Percentiles rank a stretch among this genome's conserved stretches.
These are phyloP conservation scores for Fusarium graminum DNA, from an alignment of 2,329 filamentous ascomycete species.

Conservation along the genomic window DNA sequence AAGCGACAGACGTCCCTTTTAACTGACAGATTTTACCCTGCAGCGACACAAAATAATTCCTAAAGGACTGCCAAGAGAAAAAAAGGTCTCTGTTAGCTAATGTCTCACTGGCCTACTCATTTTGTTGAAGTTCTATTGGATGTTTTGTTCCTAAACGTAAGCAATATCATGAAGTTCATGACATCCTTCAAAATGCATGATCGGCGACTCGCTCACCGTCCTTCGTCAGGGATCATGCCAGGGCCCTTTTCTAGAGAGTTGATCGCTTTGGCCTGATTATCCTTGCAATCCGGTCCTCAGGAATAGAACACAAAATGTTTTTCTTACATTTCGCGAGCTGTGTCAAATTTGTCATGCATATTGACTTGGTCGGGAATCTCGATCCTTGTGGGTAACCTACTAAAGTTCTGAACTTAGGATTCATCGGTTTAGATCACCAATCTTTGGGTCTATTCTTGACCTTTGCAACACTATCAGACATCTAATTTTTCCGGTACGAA, in stretches of 20 bases:
- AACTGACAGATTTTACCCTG: not conserved
- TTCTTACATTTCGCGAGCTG: not conserved
- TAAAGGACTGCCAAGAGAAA: conserved; percentile 16
- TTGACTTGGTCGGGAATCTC: not conserved
- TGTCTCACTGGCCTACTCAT: conserved; percentile 15
- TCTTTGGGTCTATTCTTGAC: too few relatives aligned
- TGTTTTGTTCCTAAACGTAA: conserved; percentile 33
- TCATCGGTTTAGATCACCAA: too few relatives aligned
- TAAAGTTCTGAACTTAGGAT: too few relatives aligned
- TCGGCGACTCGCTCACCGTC: conserved; percentile 30
- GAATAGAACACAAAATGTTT: not conserved
- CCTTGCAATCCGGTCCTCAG: not conserved
- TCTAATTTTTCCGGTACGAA: too few relatives aligned
- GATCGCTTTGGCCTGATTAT: not conserved
- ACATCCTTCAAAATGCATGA: conserved; percentile 42
- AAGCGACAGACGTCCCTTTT: conserved; percentile 6
- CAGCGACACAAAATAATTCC: not conserved
- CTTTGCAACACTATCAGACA: too few relatives aligned
- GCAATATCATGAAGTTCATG: conserved; percentile 37
- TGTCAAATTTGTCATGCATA: not conserved
- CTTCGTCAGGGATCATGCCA: conserved; percentile 23
- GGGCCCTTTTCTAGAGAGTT: conserved; percentile 1
- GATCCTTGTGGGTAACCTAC: not conserved
- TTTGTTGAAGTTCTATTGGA: conserved; percentile 34
- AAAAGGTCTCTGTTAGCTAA: conserved; percentile 24